Base-by-base conservation (phyloP, 129 eudicot genomes). In the Kitagawia praeruptora region DNA sequence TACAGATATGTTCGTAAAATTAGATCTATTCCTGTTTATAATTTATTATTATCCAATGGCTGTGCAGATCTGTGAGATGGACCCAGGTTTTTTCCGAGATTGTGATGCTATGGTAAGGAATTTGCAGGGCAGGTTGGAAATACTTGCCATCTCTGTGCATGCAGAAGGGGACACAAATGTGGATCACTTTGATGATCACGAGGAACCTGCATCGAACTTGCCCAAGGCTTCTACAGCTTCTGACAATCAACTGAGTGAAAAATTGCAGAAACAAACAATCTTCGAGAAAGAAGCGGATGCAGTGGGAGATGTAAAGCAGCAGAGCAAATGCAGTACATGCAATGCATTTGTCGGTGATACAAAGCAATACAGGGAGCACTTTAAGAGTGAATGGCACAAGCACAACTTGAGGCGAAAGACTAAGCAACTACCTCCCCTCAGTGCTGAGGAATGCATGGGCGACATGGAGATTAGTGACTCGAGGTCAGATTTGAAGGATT, bases 341-440 rank as follows among this genome's bases (percentile, higher is more conserved):
- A 85, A 90, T 81, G 93, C 96, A 41, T 16, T 83, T 73, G 89
- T 95, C 21, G 99, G 99, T 80, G 99, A 92, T 87, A 75, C 93
- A 13, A 90, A 86, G 84, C 85, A 86, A 78, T 95, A 92, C 44
- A 87, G 99, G 79, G 99, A 95, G 85, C 99, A 95, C 81, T 95
- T 92, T 47, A 95, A 95, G 90, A 87, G 95, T 37, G 99, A 95
- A 1, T 95, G 99, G 99, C 99, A 95, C 81, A 95, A 88, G 47
- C 99, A 95, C 69, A 95, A 95, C 78, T 83, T 95, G 70, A 89
- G 80, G 88, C 83, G 99, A 27, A 95, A 95, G 85, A 95, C 97
- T 8, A 78, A 89, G 80, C 91, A 92, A 70, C 93, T 95, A 48
- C 87, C 96, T 71, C 99, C 99, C 7, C 87, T 95, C 53, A 85